Percentiles rank a stretch among this genome's conserved stretches.
These are phyloP conservation scores for Leishmania major DNA, from an alignment of 208 protist genomes.

Conservation along the genomic window DNA sequence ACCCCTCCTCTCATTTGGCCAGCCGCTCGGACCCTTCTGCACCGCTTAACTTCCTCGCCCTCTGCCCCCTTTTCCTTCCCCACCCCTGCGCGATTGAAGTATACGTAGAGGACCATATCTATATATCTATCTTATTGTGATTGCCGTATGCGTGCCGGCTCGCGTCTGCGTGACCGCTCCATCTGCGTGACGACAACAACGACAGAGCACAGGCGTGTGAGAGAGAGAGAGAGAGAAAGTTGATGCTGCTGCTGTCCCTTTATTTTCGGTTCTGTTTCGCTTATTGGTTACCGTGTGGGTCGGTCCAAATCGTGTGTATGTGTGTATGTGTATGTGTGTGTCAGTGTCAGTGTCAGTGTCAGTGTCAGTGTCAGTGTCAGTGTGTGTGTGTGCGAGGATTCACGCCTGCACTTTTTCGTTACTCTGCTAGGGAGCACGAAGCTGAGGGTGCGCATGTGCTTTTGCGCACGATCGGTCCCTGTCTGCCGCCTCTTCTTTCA, in stretches of 20 bases:
- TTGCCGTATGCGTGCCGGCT: not conserved
- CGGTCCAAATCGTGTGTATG: too few relatives aligned
- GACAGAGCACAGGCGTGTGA: not conserved
- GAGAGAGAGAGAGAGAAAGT: too few relatives aligned
- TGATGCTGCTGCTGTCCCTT: slow-evolving; percentile 12
- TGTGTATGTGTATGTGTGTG: too few relatives aligned
- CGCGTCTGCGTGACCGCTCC: not conserved
- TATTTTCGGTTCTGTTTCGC: slow-evolving; percentile 1
- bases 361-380: too few relatives aligned
- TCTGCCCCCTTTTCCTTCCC: too few relatives aligned
- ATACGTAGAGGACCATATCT: not conserved
- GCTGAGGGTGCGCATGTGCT: too few relatives aligned
- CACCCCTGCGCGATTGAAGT: not conserved
- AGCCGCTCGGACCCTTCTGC: not conserved
- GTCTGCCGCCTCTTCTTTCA: not conserved
- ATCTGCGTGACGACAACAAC: not conserved
- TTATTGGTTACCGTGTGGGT: not conserved
- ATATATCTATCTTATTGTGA: not conserved
- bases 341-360: too few relatives aligned
- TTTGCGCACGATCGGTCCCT: not conserved
- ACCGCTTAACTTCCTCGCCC: not conserved
- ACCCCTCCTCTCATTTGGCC: not conserved
- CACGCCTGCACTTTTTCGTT: too few relatives aligned
- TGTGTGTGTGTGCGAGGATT: too few relatives aligned
- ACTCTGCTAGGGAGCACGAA: too few relatives aligned